Conservation (phyloP, 2,329 filamentous ascomycete genomes). For the Claviceps africana region DNA sequence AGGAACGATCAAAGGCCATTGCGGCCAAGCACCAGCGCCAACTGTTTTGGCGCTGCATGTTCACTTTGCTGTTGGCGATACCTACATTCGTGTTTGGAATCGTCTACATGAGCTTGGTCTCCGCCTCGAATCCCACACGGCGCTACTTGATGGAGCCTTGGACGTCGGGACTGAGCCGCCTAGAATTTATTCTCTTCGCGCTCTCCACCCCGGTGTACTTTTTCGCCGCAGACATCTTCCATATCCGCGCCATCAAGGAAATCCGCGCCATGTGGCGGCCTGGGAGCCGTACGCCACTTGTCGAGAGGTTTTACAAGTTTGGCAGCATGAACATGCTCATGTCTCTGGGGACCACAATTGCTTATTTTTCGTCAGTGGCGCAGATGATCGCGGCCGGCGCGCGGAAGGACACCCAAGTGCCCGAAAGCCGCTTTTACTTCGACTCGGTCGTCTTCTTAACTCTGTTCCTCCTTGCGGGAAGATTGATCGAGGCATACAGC, state of each 20-base stretch:
- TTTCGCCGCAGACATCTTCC: conserved; percentile 74
- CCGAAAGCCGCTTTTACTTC: conserved; percentile 56
- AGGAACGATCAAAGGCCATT: conserved; percentile 65
- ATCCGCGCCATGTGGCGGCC: conserved; percentile 63
- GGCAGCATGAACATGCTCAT: conserved; percentile 95
- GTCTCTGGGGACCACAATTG: conserved; percentile 74
- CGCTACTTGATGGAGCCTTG: conserved; percentile 57
- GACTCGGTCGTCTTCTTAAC: conserved; percentile 89
- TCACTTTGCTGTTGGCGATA: conserved; percentile 57
- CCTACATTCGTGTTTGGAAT: conserved; percentile 81
- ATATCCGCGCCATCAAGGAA: conserved; percentile 65
- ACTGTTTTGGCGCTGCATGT: conserved; percentile 54
- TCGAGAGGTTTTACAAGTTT: conserved; percentile 76
- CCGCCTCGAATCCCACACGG: conserved; percentile 39
- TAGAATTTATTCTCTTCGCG: conserved; percentile 67
- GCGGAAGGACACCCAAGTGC: conserved; percentile 22
- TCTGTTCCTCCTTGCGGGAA: conserved; percentile 63
- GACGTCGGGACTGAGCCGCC: conserved; percentile 57
- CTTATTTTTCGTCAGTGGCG: conserved; percentile 69
- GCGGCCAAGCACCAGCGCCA: conserved; percentile 54
- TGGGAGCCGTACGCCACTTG: conserved; percentile 56
- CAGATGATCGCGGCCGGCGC: conserved; percentile 55
- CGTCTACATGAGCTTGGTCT: conserved; percentile 75
- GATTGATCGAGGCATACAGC: conserved; percentile 77
- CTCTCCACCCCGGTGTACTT: conserved; percentile 80